phyloP scores from a whole-genome alignment of 495 filamentous ascomycete species.

The Massariosphaeria phaeospora region DNA sequence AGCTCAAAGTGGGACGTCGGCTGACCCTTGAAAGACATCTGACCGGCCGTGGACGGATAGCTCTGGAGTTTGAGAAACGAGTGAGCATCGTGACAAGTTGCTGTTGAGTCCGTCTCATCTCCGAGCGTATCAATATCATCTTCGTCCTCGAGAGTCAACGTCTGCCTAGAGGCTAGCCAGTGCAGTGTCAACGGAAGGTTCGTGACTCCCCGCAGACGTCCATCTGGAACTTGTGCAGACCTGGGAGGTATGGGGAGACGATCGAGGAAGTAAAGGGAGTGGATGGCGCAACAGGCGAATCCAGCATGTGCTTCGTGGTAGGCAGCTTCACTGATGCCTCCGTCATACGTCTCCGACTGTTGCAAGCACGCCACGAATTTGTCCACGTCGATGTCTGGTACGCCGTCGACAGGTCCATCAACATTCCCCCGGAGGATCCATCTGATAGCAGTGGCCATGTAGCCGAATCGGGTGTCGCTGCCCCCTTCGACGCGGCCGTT shows the following conservation, averaged over 20 bases:
- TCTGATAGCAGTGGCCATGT: slow-evolving; percentile 71
- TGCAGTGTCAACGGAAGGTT: slow-evolving; percentile 47
- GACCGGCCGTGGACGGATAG: slow-evolving; percentile 25
- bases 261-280: slow-evolving; percentile 65
- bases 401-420: slow-evolving; percentile 49
- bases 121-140: slow-evolving; percentile 42
- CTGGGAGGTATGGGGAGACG: slow-evolving; percentile 39
- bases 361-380: slow-evolving; percentile 65
- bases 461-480: slow-evolving; percentile 81
- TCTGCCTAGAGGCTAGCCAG: slow-evolving; percentile 72
- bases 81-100: slow-evolving; percentile 30
- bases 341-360: slow-evolving; percentile 76
- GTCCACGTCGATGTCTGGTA: slow-evolving; percentile 71
- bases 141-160: slow-evolving; percentile 33
- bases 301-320: slow-evolving; percentile 88
- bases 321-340: slow-evolving; percentile 75
- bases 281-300: slow-evolving; percentile 79
- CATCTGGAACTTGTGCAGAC: slow-evolving; percentile 9
- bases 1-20: slow-evolving; percentile 34
- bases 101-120: slow-evolving; percentile 31
- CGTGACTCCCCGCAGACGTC: slow-evolving; percentile 26
- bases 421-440: slow-evolving; percentile 66
- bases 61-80: slow-evolving; percentile 29
- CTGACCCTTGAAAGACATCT: slow-evolving; percentile 18
- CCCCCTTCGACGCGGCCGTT: slow-evolving; percentile 65